These are phyloP conservation scores for Ganoderma sp. DNA, from an alignment of 1,284 basidiomycete species.

Conservation along the genomic window DNA sequence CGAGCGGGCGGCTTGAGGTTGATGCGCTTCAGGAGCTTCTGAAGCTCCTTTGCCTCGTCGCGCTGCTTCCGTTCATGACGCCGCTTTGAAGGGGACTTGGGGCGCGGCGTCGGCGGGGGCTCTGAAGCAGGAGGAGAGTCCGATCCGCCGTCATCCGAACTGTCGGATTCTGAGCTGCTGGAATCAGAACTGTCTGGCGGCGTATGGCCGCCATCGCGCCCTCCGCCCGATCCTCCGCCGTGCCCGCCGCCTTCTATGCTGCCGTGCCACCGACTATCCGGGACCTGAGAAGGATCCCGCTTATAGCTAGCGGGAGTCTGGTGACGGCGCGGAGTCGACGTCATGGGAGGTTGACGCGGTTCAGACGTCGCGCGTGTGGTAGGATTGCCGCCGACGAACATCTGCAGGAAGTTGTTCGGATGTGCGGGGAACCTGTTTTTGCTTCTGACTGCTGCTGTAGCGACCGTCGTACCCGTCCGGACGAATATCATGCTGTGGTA, in stretches of 20 bases:
- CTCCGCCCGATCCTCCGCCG: background rate
- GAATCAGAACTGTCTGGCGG: background rate
- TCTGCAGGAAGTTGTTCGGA: background rate
- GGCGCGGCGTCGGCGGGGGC: background rate
- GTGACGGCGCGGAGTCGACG: background rate
- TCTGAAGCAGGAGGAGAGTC: too few relatives aligned
- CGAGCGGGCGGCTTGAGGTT: background rate
- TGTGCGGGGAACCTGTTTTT: background rate
- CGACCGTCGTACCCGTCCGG: background rate
- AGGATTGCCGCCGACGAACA: background rate
- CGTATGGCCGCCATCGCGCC: background rate
- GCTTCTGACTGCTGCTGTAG: background rate
- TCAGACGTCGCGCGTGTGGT: background rate
- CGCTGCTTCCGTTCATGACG: background rate
- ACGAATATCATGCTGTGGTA: background rate
- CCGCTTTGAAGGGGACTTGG: background rate
- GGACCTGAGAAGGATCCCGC: background rate
- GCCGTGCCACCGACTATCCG: background rate
- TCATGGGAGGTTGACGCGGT: background rate
- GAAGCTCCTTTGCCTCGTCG: background rate
- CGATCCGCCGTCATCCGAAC: background rate
- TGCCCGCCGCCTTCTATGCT: background rate
- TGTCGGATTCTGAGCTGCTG: background rate
- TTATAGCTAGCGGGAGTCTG: background rate
- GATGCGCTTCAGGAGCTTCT: background rate